Conservation (phyloP, 2,329 filamentous ascomycete genomes). For the Colletotrichum aenigma region DNA sequence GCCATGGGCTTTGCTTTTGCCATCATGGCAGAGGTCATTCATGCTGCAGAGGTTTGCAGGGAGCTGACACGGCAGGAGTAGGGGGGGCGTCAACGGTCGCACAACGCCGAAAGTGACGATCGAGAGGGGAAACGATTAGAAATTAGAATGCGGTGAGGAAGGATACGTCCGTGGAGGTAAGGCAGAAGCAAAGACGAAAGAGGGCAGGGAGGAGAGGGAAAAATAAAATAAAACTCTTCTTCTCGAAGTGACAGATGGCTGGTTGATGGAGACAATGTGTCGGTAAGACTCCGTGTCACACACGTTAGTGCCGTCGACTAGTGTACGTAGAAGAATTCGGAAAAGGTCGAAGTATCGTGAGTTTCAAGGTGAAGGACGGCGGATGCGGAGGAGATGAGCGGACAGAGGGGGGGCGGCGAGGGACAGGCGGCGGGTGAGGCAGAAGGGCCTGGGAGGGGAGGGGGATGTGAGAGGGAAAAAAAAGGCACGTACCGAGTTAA, state of each 20-base stretch:
- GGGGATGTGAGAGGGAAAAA: too few species aligned
- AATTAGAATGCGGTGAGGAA: neutral
- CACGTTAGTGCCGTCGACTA: neutral
- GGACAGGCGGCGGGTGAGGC: neutral
- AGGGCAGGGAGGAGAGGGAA: neutral
- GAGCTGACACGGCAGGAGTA: neutral
- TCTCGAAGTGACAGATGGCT: neutral
- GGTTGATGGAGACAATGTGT: neutral
- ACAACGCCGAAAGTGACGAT: neutral
- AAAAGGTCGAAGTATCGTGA: neutral
- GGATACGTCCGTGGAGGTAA: neutral
- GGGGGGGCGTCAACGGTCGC: neutral
- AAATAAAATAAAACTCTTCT: neutral
- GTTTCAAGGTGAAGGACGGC: neutral
- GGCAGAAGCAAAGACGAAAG: neutral
- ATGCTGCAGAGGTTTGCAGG: neutral
- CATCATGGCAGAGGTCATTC: neutral
- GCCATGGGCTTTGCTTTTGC: neutral
- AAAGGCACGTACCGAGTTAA: neutral
- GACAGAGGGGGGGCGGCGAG: too few species aligned
- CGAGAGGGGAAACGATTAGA: neutral
- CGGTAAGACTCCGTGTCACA: slow-evolving; percentile 7
- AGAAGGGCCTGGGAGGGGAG: neutral
- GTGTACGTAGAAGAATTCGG: neutral
- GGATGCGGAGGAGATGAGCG: neutral